phyloP scores from a whole-genome alignment of 345 rosid genomes.

The Conringia planisiliqua region DNA sequence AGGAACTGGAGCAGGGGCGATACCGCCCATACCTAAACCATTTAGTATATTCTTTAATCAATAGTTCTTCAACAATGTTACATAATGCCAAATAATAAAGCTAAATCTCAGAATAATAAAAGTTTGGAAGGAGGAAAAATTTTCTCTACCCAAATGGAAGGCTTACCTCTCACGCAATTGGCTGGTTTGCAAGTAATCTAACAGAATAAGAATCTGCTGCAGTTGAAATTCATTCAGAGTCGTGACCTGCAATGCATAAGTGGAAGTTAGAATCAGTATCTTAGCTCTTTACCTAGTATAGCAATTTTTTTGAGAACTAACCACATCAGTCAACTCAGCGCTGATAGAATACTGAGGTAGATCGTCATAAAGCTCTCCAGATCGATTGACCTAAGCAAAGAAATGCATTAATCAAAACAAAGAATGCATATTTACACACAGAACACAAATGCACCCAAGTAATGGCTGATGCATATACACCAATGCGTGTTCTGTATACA shows the following conservation, averaged over 20 bases:
- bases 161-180: constrained; percentile 82
- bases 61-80: not conserved
- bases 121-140: not conserved
- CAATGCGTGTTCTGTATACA: not conserved
- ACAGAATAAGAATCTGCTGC: constrained; percentile 60
- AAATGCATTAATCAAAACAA: constrained; percentile 3
- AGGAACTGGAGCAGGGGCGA: constrained; percentile 63
- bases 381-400: constrained; percentile 56
- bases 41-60: not conserved
- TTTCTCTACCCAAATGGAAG: not conserved
- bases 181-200: constrained; percentile 66
- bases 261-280: constrained; percentile 5
- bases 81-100: not conserved
- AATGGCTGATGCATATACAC: constrained; percentile 7
- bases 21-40: constrained; percentile 78
- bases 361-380: constrained; percentile 67
- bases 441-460: constrained; percentile 1
- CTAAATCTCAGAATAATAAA: not conserved
- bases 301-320: constrained; percentile 32
- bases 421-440: not conserved
- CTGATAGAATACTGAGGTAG: constrained; percentile 72
- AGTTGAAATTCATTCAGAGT: constrained; percentile 71
- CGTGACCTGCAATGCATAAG: constrained; percentile 42
- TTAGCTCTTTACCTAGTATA: constrained; percentile 8
- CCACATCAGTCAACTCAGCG: constrained; percentile 68